Conservation (phyloP, 2,329 filamentous ascomycete species). For the Verticillium nubilum region DNA sequence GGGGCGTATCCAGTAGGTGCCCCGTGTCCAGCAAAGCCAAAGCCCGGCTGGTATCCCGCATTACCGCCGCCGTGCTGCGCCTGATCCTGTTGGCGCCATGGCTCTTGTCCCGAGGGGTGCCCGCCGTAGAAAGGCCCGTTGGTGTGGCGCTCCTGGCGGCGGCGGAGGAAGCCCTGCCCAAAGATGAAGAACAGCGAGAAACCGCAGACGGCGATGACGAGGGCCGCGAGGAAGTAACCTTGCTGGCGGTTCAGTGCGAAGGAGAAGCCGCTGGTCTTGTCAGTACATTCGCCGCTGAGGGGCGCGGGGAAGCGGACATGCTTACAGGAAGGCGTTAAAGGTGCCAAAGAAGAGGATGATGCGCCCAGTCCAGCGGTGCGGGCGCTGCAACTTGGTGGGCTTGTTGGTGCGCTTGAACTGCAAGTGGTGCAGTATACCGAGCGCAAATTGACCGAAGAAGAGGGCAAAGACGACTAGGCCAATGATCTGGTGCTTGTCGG, state of each 20-base stretch:
- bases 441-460: conserved; percentile 44
- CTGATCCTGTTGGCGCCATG: conserved; percentile 5
- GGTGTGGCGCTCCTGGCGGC: conserved; percentile 4
- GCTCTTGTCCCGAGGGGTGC: conserved; percentile 8
- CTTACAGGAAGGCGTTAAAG: conserved; percentile 52
- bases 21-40: background rate
- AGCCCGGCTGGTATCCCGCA: background rate
- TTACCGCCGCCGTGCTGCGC: conserved; percentile 2
- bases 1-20: conserved; percentile 4
- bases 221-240: conserved; percentile 41
- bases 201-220: conserved; percentile 33
- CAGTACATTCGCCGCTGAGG: background rate
- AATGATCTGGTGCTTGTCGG: conserved; percentile 51
- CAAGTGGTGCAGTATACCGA: conserved; percentile 52
- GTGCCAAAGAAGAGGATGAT: conserved; percentile 46
- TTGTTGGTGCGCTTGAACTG: conserved; percentile 43
- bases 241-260: conserved; percentile 46
- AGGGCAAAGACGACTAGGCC: conserved; percentile 48
- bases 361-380: conserved; percentile 55
- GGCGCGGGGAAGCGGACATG: conserved; percentile 3
- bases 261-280: conserved; percentile 43
- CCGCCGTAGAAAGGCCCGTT: conserved; percentile 1
- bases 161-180: conserved; percentile 18
- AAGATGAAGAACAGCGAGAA: conserved; percentile 29
- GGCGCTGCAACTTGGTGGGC: conserved; percentile 42